Base-by-base conservation (phyloP, 345 rosid species). In the Euphorbia peplus region DNA sequence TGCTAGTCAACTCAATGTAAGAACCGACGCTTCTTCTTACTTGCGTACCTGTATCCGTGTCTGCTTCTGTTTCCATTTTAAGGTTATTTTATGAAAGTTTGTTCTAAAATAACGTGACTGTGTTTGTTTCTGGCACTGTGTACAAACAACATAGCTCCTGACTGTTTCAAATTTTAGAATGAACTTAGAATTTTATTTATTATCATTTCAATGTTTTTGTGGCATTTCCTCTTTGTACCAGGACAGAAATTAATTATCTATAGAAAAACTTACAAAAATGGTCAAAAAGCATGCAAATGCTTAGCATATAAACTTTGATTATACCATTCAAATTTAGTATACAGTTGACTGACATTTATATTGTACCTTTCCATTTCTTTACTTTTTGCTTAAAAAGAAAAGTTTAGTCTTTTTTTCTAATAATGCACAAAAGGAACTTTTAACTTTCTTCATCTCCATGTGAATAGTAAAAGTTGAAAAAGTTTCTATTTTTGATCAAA, bases 1-100 rank as follows among this genome's bases (percentile, higher is more conserved):
- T 48, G 87, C 96, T 71, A 70, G 55, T 69, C 98, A 95, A 70
- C 97, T 95, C 66, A 81, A 87, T 13, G 98, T 90, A 75, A 66
- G 78, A 24, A n/a, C n/a, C n/a, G n/a, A n/a, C n/a, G n/a, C n/a
- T n/a, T n/a, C n/a, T n/a, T n/a, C n/a, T n/a, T n/a, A n/a, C n/a
- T n/a, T n/a, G n/a, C n/a, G n/a, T n/a, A n/a, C n/a, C n/a, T n/a
- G n/a, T n/a, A n/a, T 28, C 18, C 50, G 19, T 24, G 30, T 42
- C 13, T 39, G 11, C 44, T 11, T 61, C 29, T 21, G 19, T n/a
- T n/a, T n/a, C n/a, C 21, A 4, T 2, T 58, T 18, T 29, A 22
- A n/a, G 18, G 8, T 29, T 50, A 13, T 21, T 2, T 10, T 63
- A n/a, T n/a, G n/a, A n/a, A n/a, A n/a, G n/a, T n/a, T n/a, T n/a